Conservation (phyloP, 805 yeast species). For the Naumovozyma baii region DNA sequence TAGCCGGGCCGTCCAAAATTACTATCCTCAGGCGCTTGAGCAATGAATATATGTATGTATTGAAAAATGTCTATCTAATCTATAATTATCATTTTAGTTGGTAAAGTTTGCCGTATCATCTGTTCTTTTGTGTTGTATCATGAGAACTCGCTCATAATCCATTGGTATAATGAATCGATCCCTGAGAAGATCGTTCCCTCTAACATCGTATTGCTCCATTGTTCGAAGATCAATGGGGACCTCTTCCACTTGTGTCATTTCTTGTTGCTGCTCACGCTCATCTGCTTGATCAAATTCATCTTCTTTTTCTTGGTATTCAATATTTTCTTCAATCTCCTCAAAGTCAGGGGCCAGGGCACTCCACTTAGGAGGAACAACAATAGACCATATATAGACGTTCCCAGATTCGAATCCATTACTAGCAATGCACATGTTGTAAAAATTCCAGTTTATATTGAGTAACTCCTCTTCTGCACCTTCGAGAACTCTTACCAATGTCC, state of each 20-base stretch:
- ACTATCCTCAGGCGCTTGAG: no score
- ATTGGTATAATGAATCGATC: constrained; percentile 55
- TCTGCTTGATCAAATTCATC: constrained; percentile 84
- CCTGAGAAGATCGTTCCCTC: constrained; percentile 49
- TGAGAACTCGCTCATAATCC: constrained; percentile 28
- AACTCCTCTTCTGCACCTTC: constrained; percentile 85
- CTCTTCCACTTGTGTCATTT: constrained; percentile 56
- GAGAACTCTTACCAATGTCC: constrained; percentile 76
- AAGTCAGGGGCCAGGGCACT: constrained; percentile 94
- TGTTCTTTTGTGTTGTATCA: constrained; percentile 5
- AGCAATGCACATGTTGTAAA: constrained; percentile 58
- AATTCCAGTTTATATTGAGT: constrained; percentile 81
- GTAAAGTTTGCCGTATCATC: no score
- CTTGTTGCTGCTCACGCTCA: constrained; percentile 50
- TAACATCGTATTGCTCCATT: constrained; percentile 55
- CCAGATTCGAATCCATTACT: constrained; percentile 86
- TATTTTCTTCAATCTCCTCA: constrained; percentile 86
- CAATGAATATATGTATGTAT: no score
- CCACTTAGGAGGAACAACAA: constrained; percentile 85
- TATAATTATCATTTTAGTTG: no score
- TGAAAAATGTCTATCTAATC: no score
- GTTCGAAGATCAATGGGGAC: constrained; percentile 54
- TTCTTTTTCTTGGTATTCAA: constrained; percentile 77
- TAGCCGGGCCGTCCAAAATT: no score
- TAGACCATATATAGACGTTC: constrained; percentile 69